Base-by-base conservation (phyloP, 164 flowering plant genomes). In the Kingdonia uniflora region DNA sequence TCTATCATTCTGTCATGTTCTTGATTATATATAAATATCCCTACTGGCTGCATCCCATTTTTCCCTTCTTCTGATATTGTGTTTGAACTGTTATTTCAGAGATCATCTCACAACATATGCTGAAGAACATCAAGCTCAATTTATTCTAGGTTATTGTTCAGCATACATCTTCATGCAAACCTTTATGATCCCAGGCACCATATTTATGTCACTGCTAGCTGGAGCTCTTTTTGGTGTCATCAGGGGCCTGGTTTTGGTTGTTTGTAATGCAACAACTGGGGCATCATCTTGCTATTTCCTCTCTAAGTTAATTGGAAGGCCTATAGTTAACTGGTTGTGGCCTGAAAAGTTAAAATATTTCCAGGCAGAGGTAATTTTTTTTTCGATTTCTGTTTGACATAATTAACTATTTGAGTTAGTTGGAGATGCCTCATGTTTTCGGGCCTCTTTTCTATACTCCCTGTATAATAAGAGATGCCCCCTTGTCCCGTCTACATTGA, bases 171-270 rank as follows among this genome's bases (percentile, higher is more conserved):
- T 91, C 80, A 91, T 91, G 98, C 98, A 91, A 68, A 91, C 98
- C n/a, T 87, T 91, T 65, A 91, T 91, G 98, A 91, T 91, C 51
- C 96, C 98, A 44, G 98, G 98, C 25, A 92, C 98, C 42, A 84
- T 92, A 62, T 92, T 92, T 71, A 82, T 92, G 98, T 92, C 98
- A 19, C 65, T 92, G 71, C 75, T 92, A 17, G 98, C 95, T 74
- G 98, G 98, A 64, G 96, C 98, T 51, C 89, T 92, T 55, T 92
- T 87, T 73, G 98, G 96, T 47, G 94, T 81, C 19, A 29, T 80
- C 19, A 80, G 70, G 73, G 98, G 98, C 23, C 68, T 92, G 50
- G 19, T 79, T 52, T 72, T 92, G 65, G 96, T 92, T 33, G 88
- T 88, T 29, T 82, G 85, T 58, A 92, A 87, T 78, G 96, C 98